Conservation (phyloP, 139 green algal species). For the Astrephomene gubernaculifera region DNA sequence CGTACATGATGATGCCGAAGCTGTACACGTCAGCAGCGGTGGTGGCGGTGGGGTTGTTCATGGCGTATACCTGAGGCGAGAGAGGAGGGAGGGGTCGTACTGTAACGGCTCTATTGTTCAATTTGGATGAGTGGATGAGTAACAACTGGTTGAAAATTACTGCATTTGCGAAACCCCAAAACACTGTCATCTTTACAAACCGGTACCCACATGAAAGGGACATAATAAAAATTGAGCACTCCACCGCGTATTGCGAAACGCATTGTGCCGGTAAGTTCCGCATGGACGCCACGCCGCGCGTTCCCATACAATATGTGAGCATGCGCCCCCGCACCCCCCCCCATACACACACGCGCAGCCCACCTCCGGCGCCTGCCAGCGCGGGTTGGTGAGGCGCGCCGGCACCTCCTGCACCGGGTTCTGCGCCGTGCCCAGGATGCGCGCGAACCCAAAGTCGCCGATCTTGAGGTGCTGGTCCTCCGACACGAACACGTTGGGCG, state of each 20-base stretch:
- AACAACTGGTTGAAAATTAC: too few species aligned
- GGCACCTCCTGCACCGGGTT: not conserved
- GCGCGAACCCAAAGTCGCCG: slow-evolving; percentile 45
- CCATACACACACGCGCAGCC: not conserved
- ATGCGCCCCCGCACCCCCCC: not conserved
- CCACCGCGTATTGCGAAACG: too few species aligned
- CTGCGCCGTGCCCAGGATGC: slow-evolving; percentile 22
- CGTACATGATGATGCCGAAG: slow-evolving; percentile 53
- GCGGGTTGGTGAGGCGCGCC: slow-evolving; percentile 33
- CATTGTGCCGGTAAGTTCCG: too few species aligned
- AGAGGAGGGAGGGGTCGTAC: not conserved
- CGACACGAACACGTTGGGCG: slow-evolving; percentile 63
- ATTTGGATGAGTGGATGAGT: too few species aligned
- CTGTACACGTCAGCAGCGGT: slow-evolving; percentile 38
- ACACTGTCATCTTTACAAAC: too few species aligned
- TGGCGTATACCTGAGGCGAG: slow-evolving; percentile 21
- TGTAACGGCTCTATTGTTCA: too few species aligned
- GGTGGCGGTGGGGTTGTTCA: slow-evolving; percentile 15
- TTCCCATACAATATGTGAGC: too few species aligned
- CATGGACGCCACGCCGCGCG: too few species aligned
- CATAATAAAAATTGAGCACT: too few species aligned
- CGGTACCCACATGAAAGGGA: too few species aligned
- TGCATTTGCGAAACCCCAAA: too few species aligned
- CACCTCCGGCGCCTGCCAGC: slow-evolving; percentile 45
- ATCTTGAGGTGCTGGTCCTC: slow-evolving; percentile 60